Base-by-base conservation (phyloP, 1,284 basidiomycete species). In the Boletus holoroseus region DNA sequence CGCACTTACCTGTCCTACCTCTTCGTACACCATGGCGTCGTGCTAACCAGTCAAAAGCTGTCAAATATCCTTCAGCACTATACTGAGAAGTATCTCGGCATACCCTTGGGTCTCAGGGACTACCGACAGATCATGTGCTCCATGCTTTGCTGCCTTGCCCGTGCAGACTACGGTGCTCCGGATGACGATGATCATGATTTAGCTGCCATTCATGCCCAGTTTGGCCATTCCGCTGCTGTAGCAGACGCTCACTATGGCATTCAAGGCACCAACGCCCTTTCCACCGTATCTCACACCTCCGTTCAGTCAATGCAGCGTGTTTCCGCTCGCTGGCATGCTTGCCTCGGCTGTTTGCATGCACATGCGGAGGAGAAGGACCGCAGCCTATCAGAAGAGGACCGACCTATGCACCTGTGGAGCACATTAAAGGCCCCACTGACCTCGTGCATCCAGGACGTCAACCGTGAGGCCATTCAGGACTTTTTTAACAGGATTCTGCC, bases 241-340 rank as follows among this genome's bases (percentile, higher is more conserved):
- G 47, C 47, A 0, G 39, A 55, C 9, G 39, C 47, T 3, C 54
- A 55, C 28, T 55, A 55, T n/a, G 40, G 47, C 13, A 43, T 55
- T 5, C 40, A 55, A 3, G 43, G 35, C 0, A 50, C 53, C 0
- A 55, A 55, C 2, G 40, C 31, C 0, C 15, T 44, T 0, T 2
- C 36, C 0, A 7, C 18, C 0, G 6, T 55, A 9, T 55, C 32
- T 0, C 41, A 55, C 6, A 47, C 40, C 0, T 7, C 54, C 0
- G 44, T 55, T 13, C 11, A 6, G 0, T 55, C 53, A 0, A 55
- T 55, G 53, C 47, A 55, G 31, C 5, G 32, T 0, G 31, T 55
- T 3, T 51, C 44, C 0, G 0, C 18, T 1, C 4, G 4, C 7
- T 55, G 47, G 54, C 53, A 55, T 32, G 31, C 24, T 9, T 55